phyloP scores from a whole-genome alignment of 257 asterid species.

The Solanum ossicruentum region DNA sequence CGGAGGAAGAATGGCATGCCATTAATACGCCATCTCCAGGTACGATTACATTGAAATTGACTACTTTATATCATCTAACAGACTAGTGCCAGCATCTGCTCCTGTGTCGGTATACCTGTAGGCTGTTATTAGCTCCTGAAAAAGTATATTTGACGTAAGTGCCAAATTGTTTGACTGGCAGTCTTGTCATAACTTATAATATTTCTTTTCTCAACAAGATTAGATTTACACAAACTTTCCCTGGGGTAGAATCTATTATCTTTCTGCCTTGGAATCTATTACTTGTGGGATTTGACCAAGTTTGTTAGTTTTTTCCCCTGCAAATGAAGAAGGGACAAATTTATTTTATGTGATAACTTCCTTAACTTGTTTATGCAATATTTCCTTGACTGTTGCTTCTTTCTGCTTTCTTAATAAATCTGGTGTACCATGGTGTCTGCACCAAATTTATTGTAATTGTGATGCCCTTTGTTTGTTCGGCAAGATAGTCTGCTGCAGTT shows the following conservation, averaged over 20 bases:
- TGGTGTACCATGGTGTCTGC: not conserved
- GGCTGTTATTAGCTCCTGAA: not conserved
- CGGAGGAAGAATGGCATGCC: slow-evolving; percentile 73
- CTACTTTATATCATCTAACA: not conserved
- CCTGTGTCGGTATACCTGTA: not conserved
- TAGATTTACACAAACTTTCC: not conserved
- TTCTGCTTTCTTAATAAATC: not conserved
- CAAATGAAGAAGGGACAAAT: not conserved
- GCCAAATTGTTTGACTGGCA: not conserved
- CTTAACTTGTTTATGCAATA: not conserved
- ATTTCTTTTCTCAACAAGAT: not conserved
- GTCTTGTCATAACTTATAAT: not conserved
- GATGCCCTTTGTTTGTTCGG: not conserved
- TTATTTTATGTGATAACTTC: not conserved
- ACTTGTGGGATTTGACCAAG: not conserved
- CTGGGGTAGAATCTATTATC: not conserved
- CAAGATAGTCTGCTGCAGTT: not conserved
- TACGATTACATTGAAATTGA: slow-evolving; percentile 7
- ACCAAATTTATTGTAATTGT: not conserved
- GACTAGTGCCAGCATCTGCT: not conserved
- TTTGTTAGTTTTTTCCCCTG: not conserved
- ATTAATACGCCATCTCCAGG: slow-evolving; percentile 84
- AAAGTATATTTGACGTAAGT: not conserved
- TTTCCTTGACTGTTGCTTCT: not conserved
- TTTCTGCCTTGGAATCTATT: not conserved